Base-by-base conservation (phyloP, 177 flowering plant species). In the Vitis hybrid region DNA sequence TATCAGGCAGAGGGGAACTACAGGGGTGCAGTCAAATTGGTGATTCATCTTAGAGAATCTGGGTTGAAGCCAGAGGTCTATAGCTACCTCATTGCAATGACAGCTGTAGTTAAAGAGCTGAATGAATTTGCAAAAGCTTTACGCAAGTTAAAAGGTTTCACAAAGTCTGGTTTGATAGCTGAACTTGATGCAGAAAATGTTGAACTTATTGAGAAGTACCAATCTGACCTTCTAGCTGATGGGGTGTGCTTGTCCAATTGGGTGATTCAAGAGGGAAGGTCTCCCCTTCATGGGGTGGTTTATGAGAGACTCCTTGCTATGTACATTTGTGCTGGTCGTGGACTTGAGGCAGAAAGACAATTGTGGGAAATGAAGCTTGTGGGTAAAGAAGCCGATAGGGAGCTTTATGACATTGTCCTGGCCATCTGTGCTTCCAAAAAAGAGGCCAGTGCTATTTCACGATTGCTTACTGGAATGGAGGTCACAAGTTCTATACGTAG, bases 391-490 rank as follows among this genome's bases (percentile, higher is more conserved):
- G 91, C 91, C 15, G 94, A 86, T 57, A 74, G 80, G 14, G 94
- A 86, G 64, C 87, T 92, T 13, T 86, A 87, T 69, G 93, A 88
- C 84, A 86, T 94, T 27, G 97, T 94, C n/a, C 62, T 94, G 71
- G 98, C 97, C 52, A 91, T 94, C 32, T 91, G 97, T 76, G 98
- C 97, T 64, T 92, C 97, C 7, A 92, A 89, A 56, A 86, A 85
- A 52, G 96, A 91, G 72, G 61, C 67, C 10, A 71, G 61, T 69
- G 82, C 97, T 53, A 80, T 91, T 55, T 46, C 81, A 17, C 79
- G 97, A 67, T 69, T 94, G 82, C 88, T 94, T 17, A 68, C 91
- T 1, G 74, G 88, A 66, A 63, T 79, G 67, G 97, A 91, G 78
- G 77, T 79, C 18, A 58, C 82, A 9, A 81, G 83, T 65, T 78